Conservation (phyloP, 345 rosid species). For the rapeseed (Brassica napus) region DNA sequence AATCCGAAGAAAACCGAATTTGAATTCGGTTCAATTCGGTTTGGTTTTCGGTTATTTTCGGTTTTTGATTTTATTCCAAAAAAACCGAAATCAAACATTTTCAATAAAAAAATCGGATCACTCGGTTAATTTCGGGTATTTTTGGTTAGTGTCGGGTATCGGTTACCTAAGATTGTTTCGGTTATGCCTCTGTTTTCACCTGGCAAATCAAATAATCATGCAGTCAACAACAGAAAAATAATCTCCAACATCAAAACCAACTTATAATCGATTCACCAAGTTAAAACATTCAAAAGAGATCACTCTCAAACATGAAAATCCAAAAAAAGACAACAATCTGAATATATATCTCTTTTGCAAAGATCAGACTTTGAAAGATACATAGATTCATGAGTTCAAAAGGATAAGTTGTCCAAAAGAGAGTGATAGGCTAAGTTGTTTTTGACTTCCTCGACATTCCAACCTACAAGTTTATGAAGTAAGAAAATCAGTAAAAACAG, state of each 20-base stretch:
- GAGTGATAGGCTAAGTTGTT: background rate
- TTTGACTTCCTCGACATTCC: background rate
- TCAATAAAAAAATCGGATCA: too few species aligned
- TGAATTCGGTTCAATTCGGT: too few species aligned
- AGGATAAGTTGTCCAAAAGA: background rate
- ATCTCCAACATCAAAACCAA: background rate
- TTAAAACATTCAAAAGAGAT: background rate
- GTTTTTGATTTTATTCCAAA: too few species aligned
- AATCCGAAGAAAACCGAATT: constrained; percentile 24
- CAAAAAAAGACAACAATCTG: background rate
- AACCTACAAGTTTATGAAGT: background rate
- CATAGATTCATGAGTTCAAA: background rate
- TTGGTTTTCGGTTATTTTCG: too few species aligned
- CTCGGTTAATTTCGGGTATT: too few species aligned
- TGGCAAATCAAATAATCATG: background rate
- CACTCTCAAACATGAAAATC: background rate
- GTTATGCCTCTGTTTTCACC: background rate
- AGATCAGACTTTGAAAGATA: background rate
- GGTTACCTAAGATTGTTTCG: too few species aligned
- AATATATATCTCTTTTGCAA: background rate
- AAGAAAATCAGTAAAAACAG: background rate
- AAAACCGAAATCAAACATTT: too few species aligned
- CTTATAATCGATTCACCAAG: background rate
- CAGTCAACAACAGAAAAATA: background rate
- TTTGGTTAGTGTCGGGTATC: too few species aligned